Conservation (phyloP, 2,329 filamentous ascomycete species). For the Coniochaeta sp. region DNA sequence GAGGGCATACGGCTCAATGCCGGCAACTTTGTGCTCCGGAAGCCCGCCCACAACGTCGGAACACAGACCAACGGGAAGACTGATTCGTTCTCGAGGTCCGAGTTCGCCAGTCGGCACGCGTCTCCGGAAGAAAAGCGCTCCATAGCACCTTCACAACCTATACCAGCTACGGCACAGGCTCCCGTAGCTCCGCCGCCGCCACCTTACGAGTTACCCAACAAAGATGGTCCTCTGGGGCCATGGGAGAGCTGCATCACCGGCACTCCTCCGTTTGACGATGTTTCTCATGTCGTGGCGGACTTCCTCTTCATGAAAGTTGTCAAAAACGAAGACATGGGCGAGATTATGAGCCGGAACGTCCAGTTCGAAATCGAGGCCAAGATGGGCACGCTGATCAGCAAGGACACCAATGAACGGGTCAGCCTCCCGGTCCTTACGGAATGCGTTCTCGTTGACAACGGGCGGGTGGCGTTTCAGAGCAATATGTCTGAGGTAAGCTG, state of each 20-base stretch:
- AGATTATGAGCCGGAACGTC: conserved; percentile 56
- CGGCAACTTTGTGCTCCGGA: conserved; percentile 38
- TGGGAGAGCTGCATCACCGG: conserved; percentile 66
- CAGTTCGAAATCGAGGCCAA: conserved; percentile 93
- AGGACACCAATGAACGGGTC: conserved; percentile 62
- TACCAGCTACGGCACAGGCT: conserved; percentile 6
- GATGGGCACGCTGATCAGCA: conserved; percentile 72
- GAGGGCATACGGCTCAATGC: conserved; percentile 29
- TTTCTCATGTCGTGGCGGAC: conserved; percentile 70
- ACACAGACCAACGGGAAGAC: conserved; percentile 30
- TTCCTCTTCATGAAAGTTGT: conserved; percentile 71
- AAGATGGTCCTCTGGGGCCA: conserved; percentile 33
- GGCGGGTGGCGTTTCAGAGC: conserved; percentile 67
- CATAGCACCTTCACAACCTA: conserved; percentile 9
- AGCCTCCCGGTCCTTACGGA: conserved; percentile 62
- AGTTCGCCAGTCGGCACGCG: conserved; percentile 32
- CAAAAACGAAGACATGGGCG: conserved; percentile 54
- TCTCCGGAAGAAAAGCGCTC: conserved; percentile 38
- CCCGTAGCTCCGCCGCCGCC: conserved; percentile 5
- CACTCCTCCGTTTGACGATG: conserved; percentile 62
- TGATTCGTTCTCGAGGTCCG: conserved; percentile 17
- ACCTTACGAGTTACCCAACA: conserved; percentile 8
- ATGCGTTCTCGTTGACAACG: conserved; percentile 55
- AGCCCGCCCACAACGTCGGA: conserved; percentile 18
- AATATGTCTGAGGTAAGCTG: conserved; percentile 77